phyloP scores from a whole-genome alignment of 202 grass and related monocot genomes.

The Panicum hallii region DNA sequence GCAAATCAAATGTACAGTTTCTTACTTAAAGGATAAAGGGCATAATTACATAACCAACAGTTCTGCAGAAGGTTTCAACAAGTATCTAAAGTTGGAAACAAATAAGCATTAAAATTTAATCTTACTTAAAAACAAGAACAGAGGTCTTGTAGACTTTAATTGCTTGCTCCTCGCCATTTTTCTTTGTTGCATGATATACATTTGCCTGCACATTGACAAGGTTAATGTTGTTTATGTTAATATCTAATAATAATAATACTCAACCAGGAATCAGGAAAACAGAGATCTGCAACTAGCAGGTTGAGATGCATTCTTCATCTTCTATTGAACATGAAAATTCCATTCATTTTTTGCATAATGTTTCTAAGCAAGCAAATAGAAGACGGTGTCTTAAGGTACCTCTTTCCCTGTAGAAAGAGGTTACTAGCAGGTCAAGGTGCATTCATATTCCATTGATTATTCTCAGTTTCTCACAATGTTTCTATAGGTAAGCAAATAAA shows the following conservation, averaged over 20 bases:
- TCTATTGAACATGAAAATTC: slow-evolving; percentile 3
- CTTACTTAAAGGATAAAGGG: slow-evolving; percentile 21
- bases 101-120: slow-evolving; percentile 34
- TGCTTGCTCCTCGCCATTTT: slow-evolving; percentile 84
- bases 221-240: neutral
- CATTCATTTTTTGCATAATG: neutral
- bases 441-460: neutral
- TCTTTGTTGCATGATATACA: slow-evolving; percentile 97
- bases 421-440: neutral
- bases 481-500: neutral
- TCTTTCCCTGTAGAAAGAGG: too few relatives aligned
- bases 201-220: slow-evolving; percentile 65
- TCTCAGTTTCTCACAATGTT: neutral
- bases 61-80: slow-evolving; percentile 22
- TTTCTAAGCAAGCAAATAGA: neutral
- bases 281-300: neutral
- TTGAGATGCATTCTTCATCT: neutral
- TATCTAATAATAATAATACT: neutral
- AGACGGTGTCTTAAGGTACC: neutral
- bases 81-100: slow-evolving; percentile 5
- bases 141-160: slow-evolving; percentile 99
- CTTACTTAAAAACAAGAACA: slow-evolving; percentile 99
- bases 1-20: slow-evolving; percentile 47
- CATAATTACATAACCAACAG: slow-evolving; percentile 33
- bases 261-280: neutral